A percentile compares a stretch with the other conserved stretches of the same genome.
Evolutionary conservation across 2,329 filamentous ascomycete species (phyloP).

Genomic region (Hyphodiscus sp.): DNA sequence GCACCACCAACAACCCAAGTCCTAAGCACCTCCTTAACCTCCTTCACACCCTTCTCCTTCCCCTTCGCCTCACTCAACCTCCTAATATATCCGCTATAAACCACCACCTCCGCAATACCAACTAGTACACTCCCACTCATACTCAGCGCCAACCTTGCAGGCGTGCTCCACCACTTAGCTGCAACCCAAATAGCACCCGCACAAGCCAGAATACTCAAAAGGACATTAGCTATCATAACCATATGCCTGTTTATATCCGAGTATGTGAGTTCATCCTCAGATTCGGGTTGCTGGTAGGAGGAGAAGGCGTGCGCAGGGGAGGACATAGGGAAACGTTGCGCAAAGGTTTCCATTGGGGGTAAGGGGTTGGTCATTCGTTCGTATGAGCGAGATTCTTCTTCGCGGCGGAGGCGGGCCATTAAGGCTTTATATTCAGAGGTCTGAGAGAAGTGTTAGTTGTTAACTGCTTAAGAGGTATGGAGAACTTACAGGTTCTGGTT

Average conservation of each 20-base stretch:
- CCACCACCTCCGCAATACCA: slow-evolving; percentile 67
- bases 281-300: slow-evolving; percentile 38
- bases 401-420: slow-evolving; percentile 76
- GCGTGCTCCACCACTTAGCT: slow-evolving; percentile 68
- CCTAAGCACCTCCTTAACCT: slow-evolving; percentile 62
- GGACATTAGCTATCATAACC: slow-evolving; percentile 80
- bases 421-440: slow-evolving; percentile 77
- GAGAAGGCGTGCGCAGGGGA: slow-evolving; percentile 49
- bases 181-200: slow-evolving; percentile 73
- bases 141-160: slow-evolving; percentile 62
- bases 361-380: slow-evolving; percentile 67
- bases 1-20: slow-evolving; percentile 59
- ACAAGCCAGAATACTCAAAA: slow-evolving; percentile 78
- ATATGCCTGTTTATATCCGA: slow-evolving; percentile 75
- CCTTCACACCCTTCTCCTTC: slow-evolving; percentile 52
- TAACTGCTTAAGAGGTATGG: neutral
- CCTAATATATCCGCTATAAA: slow-evolving; percentile 71
- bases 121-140: slow-evolving; percentile 65
- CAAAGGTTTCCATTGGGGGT: slow-evolving; percentile 49
- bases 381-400: slow-evolving; percentile 79
- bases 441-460: slow-evolving; percentile 34
- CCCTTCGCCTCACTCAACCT: slow-evolving; percentile 62
- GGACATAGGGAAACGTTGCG: slow-evolving; percentile 49
- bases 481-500: slow-evolving; percentile 63
- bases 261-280: slow-evolving; percentile 54